Evolutionary conservation across 129 eudicot genomes (phyloP).

Genomic region (Centella asiatica): DNA sequence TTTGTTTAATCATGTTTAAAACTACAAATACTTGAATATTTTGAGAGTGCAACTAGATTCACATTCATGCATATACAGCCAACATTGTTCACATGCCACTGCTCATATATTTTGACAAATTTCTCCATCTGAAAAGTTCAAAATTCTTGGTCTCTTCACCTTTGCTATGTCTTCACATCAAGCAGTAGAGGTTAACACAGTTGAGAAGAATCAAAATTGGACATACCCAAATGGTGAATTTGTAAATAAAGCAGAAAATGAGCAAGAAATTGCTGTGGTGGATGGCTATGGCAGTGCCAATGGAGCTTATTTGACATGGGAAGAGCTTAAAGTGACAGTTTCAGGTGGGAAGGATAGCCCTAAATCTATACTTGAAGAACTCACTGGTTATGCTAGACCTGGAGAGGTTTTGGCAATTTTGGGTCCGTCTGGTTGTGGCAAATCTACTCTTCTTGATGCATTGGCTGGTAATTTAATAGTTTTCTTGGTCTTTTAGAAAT

Average conservation of each 20-base stretch:
- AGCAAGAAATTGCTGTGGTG: not conserved
- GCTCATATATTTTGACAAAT: no score
- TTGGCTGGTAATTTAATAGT: constrained; percentile 46
- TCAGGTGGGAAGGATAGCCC: constrained; percentile 23
- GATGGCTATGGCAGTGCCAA: not conserved
- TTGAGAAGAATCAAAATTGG: not conserved
- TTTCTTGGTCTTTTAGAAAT: not conserved
- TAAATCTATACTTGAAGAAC: constrained; percentile 37
- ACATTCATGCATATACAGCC: no score
- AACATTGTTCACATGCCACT: no score
- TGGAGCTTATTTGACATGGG: constrained; percentile 70
- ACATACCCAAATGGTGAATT: not conserved
- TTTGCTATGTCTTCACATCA: not conserved
- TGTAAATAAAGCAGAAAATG: not conserved
- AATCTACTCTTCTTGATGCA: constrained; percentile 81
- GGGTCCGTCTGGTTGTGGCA: constrained; percentile 97
- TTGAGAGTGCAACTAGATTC: no score
- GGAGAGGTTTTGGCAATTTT: constrained; percentile 75
- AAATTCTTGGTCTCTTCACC: no score
- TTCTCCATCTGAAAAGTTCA: no score
- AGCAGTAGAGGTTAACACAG: not conserved
- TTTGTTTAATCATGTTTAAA: no score
- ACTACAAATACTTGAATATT: no score
- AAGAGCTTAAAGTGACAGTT: constrained; percentile 47
- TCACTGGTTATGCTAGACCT: constrained; percentile 58